Percentiles rank a stretch among this genome's conserved stretches.
phyloP scores from a whole-genome alignment of 2,329 filamentous ascomycete genomes.

The Chalaropsis ovoidea region DNA sequence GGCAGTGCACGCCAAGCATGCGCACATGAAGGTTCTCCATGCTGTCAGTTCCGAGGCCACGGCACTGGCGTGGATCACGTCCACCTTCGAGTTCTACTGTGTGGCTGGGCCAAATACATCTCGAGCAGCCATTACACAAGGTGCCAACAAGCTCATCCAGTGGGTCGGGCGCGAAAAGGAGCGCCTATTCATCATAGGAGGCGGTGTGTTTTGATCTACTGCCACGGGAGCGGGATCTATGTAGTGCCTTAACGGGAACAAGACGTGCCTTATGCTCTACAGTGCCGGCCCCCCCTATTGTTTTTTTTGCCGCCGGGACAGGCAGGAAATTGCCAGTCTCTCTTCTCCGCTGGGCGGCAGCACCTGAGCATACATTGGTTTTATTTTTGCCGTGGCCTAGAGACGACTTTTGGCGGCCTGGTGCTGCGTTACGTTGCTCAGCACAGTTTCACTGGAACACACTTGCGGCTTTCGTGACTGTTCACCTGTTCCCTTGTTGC shows the following conservation, averaged over 20 bases:
- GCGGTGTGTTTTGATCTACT: constrained; percentile 60
- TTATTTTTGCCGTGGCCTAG: not conserved
- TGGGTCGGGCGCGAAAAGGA: constrained; percentile 92
- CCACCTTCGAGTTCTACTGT: constrained; percentile 87
- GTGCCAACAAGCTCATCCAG: constrained; percentile 78
- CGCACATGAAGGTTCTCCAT: constrained; percentile 79
- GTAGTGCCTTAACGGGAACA: constrained; percentile 8
- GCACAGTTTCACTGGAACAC: constrained; percentile 17
- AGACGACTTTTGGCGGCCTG: not conserved
- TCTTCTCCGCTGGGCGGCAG: not conserved
- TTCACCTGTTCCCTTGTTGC: not conserved
- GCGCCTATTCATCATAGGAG: constrained; percentile 89
- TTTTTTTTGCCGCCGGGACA: not conserved
- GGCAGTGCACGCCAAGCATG: constrained; percentile 71
- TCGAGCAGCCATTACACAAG: constrained; percentile 61
- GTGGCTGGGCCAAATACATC: constrained; percentile 69
- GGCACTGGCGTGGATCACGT: constrained; percentile 82
- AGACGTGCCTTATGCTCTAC: not conserved
- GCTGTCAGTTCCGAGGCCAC: constrained; percentile 63
- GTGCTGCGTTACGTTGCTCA: constrained; percentile 7
- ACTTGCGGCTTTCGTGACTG: constrained; percentile 5
- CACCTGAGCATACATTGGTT: not conserved
- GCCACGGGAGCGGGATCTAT: not conserved
- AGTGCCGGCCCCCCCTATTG: not conserved
- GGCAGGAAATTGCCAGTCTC: not conserved